phyloP scores from a whole-genome alignment of 768 basidiomycete species.

The Chalciporus pseudorubinellus region DNA sequence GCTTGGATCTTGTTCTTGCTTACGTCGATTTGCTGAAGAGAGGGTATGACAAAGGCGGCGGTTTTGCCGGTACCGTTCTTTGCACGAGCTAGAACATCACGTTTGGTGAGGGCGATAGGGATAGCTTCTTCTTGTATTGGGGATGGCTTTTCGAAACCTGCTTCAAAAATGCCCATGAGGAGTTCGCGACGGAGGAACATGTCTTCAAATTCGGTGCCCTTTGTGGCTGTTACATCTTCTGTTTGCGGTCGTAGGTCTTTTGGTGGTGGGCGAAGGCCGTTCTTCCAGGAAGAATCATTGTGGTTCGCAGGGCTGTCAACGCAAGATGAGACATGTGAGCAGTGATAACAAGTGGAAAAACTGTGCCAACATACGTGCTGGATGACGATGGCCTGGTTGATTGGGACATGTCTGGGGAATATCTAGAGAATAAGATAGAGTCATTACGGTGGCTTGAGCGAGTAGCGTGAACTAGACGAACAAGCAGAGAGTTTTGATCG shows the following conservation, averaged over 20 bases:
- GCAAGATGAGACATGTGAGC: conserved; percentile 2
- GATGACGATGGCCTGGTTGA: conserved; percentile 32
- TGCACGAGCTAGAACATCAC: conserved; percentile 92
- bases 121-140: conserved; percentile 99
- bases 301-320: conserved; percentile 27
- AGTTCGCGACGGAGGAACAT: conserved; percentile 90
- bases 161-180: conserved; percentile 99
- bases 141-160: conserved; percentile 93
- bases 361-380: conserved; percentile 21
- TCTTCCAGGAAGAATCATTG: conserved; percentile 58
- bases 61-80: conserved; percentile 99
- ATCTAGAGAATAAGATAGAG: conserved; percentile 9
- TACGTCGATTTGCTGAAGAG: conserved; percentile 89
- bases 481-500: conserved; percentile 14
- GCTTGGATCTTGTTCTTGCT: conserved; percentile 89
- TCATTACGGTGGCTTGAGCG: conserved; percentile 13
- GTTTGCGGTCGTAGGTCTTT: conserved; percentile 95
- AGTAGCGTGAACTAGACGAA: conserved; percentile 11
- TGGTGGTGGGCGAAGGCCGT: conserved; percentile 76
- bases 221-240: conserved; percentile 92
- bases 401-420: conserved; percentile 30
- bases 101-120: conserved; percentile 87
- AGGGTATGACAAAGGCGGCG: conserved; percentile 97
- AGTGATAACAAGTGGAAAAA: background rate
- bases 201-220: conserved; percentile 95